Conservation (phyloP, 306 rosid species). For the Citrullus amarus region DNA sequence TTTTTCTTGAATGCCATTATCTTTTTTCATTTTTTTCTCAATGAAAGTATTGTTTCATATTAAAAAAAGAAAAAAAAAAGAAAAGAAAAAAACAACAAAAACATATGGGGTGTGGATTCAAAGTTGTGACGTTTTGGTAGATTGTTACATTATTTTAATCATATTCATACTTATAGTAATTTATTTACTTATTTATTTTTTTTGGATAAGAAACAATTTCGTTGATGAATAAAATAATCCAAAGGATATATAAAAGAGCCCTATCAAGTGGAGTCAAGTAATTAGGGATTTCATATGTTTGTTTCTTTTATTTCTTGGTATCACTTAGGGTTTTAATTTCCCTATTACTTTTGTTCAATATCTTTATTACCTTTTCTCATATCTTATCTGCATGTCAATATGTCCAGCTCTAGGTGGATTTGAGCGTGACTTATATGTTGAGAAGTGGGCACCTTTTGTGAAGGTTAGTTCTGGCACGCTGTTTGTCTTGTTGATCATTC, state of each 20-base stretch:
- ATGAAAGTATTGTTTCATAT: too few relatives aligned
- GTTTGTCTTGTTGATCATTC: neutral
- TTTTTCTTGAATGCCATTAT: too few relatives aligned
- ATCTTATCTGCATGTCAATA: neutral
- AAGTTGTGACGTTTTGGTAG: neutral
- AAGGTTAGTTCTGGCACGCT: slow-evolving; percentile 18
- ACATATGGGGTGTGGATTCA: neutral
- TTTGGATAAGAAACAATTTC: too few relatives aligned
- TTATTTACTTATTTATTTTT: neutral
- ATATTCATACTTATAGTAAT: neutral
- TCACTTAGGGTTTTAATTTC: neutral
- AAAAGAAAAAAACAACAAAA: too few relatives aligned
- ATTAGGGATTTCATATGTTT: neutral
- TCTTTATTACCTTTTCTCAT: neutral
- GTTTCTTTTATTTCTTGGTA: neutral
- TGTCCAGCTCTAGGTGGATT: slow-evolving; percentile 76
- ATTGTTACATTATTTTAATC: neutral
- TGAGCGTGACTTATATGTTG: slow-evolving; percentile 66
- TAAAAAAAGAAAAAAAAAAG: too few relatives aligned
- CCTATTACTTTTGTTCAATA: neutral
- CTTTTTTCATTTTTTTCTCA: too few relatives aligned
- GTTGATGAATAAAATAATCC: too few relatives aligned
- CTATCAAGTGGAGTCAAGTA: neutral
- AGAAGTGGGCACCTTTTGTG: slow-evolving; percentile 72
- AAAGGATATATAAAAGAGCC: too few relatives aligned